A percentile compares a stretch with the other conserved stretches of the same genome.
Evolutionary conservation across 163 green algal genomes (phyloP).

Genomic region (Trebouxia gelatinosa): DNA sequence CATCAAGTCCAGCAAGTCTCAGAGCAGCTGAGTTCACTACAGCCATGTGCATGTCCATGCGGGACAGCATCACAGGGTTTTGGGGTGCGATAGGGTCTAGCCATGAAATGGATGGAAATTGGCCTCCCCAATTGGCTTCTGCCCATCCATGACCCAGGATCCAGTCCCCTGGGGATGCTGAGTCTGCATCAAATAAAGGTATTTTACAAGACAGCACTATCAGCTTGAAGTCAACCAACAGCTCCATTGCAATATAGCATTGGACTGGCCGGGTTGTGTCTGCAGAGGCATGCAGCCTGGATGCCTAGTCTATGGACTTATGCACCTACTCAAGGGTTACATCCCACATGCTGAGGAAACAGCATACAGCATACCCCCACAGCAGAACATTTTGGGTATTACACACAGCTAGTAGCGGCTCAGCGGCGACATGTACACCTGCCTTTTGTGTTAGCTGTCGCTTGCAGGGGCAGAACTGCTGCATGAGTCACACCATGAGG

Average conservation of each 20-base stretch:
- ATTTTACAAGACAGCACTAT: not conserved
- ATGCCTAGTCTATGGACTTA: not conserved
- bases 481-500: too few relatives aligned
- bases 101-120: conserved; percentile 47
- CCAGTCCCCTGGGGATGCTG: not conserved
- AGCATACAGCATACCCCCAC: too few relatives aligned
- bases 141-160: conserved; percentile 47
- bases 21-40: conserved; percentile 63
- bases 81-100: conserved; percentile 39
- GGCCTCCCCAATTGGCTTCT: conserved; percentile 53
- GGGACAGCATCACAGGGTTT: conserved; percentile 54
- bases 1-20: conserved; percentile 45
- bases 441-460: too few relatives aligned
- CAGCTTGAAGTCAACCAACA: not conserved
- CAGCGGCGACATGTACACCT: too few relatives aligned
- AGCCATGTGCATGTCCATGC: conserved; percentile 68
- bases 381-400: too few relatives aligned
- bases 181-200: not conserved
- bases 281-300: not conserved
- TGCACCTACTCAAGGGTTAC: not conserved
- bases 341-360: too few relatives aligned
- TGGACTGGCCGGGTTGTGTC: not conserved
- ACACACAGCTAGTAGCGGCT: too few relatives aligned
- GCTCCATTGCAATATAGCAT: not conserved
- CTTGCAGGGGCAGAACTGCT: too few relatives aligned